Evolutionary conservation across 2,329 filamentous ascomycete species (phyloP).

Genomic region (Amylocarpus encephaloides): DNA sequence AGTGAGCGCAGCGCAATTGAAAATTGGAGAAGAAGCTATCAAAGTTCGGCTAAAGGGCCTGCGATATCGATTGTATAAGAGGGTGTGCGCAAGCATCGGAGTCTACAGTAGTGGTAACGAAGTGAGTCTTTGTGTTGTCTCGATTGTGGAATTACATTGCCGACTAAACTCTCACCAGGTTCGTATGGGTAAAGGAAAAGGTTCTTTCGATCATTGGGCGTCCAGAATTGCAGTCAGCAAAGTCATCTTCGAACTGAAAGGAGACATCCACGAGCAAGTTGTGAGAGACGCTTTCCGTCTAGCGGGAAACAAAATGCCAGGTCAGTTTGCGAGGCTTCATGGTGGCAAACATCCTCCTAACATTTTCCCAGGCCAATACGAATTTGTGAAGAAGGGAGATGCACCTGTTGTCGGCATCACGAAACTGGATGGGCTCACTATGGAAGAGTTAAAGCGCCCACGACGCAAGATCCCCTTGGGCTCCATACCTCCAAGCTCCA

Average conservation of each 20-base stretch:
- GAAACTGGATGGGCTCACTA: slow-evolving; percentile 74
- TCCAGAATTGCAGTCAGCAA: slow-evolving; percentile 83
- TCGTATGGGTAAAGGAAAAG: slow-evolving; percentile 99
- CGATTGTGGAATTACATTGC: background rate
- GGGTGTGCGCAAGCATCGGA: slow-evolving; percentile 85
- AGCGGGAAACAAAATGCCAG: slow-evolving; percentile 90
- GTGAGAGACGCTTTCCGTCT: slow-evolving; percentile 88
- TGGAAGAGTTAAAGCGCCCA: slow-evolving; percentile 77
- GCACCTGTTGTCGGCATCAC: slow-evolving; percentile 86
- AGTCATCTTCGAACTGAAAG: slow-evolving; percentile 87
- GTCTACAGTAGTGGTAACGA: slow-evolving; percentile 96
- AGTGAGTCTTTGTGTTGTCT: slow-evolving; percentile 38
- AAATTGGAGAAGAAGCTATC: slow-evolving; percentile 90
- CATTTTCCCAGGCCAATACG: slow-evolving; percentile 60
- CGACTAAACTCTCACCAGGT: slow-evolving; percentile 42
- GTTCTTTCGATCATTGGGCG: slow-evolving; percentile 95
- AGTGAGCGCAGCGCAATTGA: slow-evolving; percentile 79
- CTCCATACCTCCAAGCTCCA: slow-evolving; percentile 16
- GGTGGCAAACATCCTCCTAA: slow-evolving; percentile 16
- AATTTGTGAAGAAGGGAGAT: slow-evolving; percentile 91
- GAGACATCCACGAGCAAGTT: slow-evolving; percentile 89
- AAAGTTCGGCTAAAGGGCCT: slow-evolving; percentile 80
- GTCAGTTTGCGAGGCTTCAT: slow-evolving; percentile 42
- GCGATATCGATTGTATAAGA: slow-evolving; percentile 87
- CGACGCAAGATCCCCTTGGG: slow-evolving; percentile 43